A percentile compares a stretch with the other conserved stretches of the same genome.
Conservation (phyloP, 768 basidiomycete species). For the Boletus huronensis region DNA sequence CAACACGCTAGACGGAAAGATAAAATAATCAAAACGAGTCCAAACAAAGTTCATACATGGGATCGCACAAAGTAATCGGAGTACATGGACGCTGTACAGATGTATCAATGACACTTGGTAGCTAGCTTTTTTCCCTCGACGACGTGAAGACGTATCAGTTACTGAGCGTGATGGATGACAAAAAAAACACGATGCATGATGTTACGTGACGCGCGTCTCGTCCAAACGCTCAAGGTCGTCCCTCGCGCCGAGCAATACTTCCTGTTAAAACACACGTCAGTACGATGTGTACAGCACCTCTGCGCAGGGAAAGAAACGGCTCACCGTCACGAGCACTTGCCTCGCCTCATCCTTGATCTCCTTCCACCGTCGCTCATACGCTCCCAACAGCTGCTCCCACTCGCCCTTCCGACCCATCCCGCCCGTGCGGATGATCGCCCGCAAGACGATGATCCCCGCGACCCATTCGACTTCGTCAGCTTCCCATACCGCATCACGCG, state of each 20-base stretch:
- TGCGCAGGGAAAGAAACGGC: slow-evolving; percentile 7
- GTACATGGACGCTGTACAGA: neutral
- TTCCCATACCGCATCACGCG: slow-evolving; percentile 65
- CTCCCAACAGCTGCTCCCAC: slow-evolving; percentile 52
- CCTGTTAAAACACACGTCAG: slow-evolving; percentile 31
- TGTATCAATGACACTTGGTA: neutral
- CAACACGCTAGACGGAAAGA: neutral
- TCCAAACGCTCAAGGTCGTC: slow-evolving; percentile 52
- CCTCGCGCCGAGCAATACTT: slow-evolving; percentile 49
- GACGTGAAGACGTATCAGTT: neutral
- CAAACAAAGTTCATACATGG: neutral
- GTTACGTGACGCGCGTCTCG: slow-evolving; percentile 17
- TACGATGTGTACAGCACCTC: neutral
- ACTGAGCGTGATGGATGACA: neutral
- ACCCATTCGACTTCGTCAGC: slow-evolving; percentile 67
- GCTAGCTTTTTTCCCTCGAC: neutral
- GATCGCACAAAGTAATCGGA: neutral
- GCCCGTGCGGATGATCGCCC: slow-evolving; percentile 54
- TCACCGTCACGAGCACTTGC: slow-evolving; percentile 57
- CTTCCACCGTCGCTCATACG: slow-evolving; percentile 66
- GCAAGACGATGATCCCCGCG: slow-evolving; percentile 55
- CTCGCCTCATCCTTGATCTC: slow-evolving; percentile 67
- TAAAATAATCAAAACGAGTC: neutral
- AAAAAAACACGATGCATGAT: neutral
- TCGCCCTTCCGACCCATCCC: slow-evolving; percentile 49